Evolutionary conservation across 805 yeast species (phyloP), one percentile per base, ranked within the genome.

Genomic region (Metschnikowia bowlesiae): DNA sequence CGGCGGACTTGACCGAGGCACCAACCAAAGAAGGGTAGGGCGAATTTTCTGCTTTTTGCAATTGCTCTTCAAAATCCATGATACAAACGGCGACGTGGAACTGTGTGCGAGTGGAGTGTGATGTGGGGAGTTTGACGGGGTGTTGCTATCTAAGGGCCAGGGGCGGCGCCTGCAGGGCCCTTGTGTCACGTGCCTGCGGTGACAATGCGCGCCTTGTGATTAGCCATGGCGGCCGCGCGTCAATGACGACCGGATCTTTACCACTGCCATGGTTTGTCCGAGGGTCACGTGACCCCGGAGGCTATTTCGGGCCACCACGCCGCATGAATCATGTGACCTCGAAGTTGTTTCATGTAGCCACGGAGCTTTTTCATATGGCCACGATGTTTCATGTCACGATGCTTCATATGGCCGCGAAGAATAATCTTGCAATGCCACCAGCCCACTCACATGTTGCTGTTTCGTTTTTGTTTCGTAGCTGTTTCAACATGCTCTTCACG

Each of bases 21-120:
- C 85, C 85, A 31, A 80, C 77, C 53, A 81, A 67, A 28, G 83
- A 78, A 8, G 84, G 83, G 22, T 73, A 63, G 16, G 66, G 61
- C 46, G 72, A 67, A 57, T 67, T 73, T 57, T 79, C 80, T 14
- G 80, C 80, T 53, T 73, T 75, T 63, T 79, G 81, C 55, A 77
- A 70, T 63, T 80, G 82, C 39, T 57, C 60, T 37, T 57, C 61
- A 43, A 57, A 52, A 53, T 57, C 58, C 61, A 57, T 57, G 26
- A 3, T 37, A 11, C 7, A 2, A 37, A 22, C 29, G 7, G 39
- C 6, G 28, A 6, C 4, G 39, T 37, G 39, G 7, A 30, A 30
- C 10, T 30, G 32, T 30, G 32, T 30, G 32, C 8, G 16, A 33
- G 13, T 8, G 22, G 30, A 8, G 29, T 22, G 28, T 18, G 30